Evolutionary conservation across 345 rosid genomes (phyloP).

Genomic region (Cardiospermum halicacabum): DNA sequence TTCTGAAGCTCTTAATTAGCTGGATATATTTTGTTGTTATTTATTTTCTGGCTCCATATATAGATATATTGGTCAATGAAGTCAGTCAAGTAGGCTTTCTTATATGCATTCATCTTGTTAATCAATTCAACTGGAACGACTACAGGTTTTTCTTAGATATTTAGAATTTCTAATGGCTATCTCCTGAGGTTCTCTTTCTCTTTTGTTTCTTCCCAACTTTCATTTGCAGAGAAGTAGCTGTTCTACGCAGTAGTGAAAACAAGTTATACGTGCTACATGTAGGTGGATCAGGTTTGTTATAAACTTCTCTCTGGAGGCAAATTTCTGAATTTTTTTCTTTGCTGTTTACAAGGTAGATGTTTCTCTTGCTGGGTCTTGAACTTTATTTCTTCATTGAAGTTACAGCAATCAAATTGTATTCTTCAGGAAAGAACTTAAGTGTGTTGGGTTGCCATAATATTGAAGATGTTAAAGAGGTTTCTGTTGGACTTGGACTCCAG

Average conservation of each 20-base stretch:
- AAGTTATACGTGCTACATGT: slow-evolving; percentile 66
- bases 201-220: slow-evolving; percentile 12
- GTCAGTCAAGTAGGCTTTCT: neutral
- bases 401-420: slow-evolving; percentile 14
- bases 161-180: neutral
- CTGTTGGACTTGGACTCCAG: slow-evolving; percentile 83
- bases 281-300: slow-evolving; percentile 63
- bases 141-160: neutral
- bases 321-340: slow-evolving; percentile 16
- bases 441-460: slow-evolving; percentile 56
- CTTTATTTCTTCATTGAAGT: slow-evolving; percentile 23
- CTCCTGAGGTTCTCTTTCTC: neutral
- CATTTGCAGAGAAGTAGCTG: slow-evolving; percentile 69
- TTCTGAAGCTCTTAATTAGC: neutral
- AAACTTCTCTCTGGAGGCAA: slow-evolving; percentile 19
- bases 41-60: neutral
- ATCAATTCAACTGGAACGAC: neutral
- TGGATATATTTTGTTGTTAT: neutral
- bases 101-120: neutral
- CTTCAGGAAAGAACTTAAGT: slow-evolving; percentile 60
- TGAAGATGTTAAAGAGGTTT: slow-evolving; percentile 66
- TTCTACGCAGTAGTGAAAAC: slow-evolving; percentile 58
- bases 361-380: slow-evolving; percentile 13
- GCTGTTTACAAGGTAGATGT: slow-evolving; percentile 10
- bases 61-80: neutral